Evolutionary conservation across 73 alveolate genomes (phyloP), one percentile per base, ranked within the genome.

Genomic region (Tetrahymena borealis): DNA sequence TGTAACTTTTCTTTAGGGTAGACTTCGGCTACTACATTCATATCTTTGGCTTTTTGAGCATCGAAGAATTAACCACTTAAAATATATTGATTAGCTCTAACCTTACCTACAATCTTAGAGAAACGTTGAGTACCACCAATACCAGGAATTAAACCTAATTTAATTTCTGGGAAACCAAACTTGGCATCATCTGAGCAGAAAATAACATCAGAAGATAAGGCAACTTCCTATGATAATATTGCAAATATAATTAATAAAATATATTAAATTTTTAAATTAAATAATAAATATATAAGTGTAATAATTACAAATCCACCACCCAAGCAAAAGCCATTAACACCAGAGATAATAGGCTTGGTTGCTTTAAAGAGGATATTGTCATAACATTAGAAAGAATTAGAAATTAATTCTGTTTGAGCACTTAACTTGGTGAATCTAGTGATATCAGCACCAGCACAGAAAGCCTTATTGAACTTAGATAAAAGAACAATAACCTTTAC

Each of bases 61-160:
- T 95, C 41, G 39, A 98, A 43, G 79, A 94, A 91, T 60, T 95
- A 97, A 7, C 99, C 99, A 33, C 99, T 97, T 79, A 95, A 97
- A 33, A 98, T 96, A 79, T 97, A 96, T 93, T 98, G 98, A 94
- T 98, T 99, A 3, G 99, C 99, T 94, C 93, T 96, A 0, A 98
- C 98, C 60, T 94, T 91, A 1, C 99, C 99, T 24, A 98, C 96
- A 33, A 98, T 79, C 94, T 98, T 96, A 7, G 99, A 95, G 42
- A 99, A 96, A 90, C 99, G 93, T 91, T 98, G 97, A 13, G 99
- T 98, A 20, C 99, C 99, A 11, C 99, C 99, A n/a, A 99, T 98
- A 4, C 99, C 99, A n/a, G 99, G 99, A 41, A 98, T 99, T 40
- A 98, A 97, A 36, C 99, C 99, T 15, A 98, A 91, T 7, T 97